A percentile compares a stretch with the other conserved stretches of the same genome.
These are phyloP conservation scores for Aspergillus fumigatus DNA, from an alignment of 2,329 filamentous ascomycete species.

Conservation along the genomic window DNA sequence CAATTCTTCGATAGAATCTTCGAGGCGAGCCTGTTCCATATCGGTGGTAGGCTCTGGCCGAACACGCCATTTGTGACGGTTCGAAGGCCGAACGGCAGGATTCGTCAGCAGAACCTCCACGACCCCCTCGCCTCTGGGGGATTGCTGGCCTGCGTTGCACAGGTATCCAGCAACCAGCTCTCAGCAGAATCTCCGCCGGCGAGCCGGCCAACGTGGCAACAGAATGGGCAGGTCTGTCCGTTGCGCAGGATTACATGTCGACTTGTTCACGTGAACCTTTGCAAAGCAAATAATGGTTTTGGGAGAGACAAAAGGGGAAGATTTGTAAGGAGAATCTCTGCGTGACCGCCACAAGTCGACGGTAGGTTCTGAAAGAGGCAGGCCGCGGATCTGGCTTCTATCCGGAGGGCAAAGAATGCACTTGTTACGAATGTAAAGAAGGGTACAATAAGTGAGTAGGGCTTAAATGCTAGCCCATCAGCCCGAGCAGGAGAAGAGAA, in stretches of 20 bases:
- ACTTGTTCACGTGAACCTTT: no score
- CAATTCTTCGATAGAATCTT: neutral
- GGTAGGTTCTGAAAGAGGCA: neutral
- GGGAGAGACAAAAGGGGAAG: neutral
- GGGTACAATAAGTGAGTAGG: neutral
- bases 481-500: neutral
- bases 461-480: neutral
- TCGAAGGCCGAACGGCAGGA: neutral
- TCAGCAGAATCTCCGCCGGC: no score
- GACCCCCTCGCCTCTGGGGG: no score
- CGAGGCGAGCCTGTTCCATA: neutral
- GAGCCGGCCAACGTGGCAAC: no score
- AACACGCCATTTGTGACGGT: neutral
- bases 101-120: neutral
- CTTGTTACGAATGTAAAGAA: neutral
- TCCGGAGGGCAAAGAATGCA: no score
- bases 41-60: neutral
- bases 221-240: no score
- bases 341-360: neutral
- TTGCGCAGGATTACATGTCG: no score
- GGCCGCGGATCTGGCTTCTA: no score
- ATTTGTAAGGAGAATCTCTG: neutral
- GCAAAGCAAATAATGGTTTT: neutral
- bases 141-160: no score
- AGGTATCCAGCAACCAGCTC: no score